These are phyloP conservation scores for Meira nashicola DNA, from an alignment of 1,284 basidiomycete species.

Conservation along the genomic window DNA sequence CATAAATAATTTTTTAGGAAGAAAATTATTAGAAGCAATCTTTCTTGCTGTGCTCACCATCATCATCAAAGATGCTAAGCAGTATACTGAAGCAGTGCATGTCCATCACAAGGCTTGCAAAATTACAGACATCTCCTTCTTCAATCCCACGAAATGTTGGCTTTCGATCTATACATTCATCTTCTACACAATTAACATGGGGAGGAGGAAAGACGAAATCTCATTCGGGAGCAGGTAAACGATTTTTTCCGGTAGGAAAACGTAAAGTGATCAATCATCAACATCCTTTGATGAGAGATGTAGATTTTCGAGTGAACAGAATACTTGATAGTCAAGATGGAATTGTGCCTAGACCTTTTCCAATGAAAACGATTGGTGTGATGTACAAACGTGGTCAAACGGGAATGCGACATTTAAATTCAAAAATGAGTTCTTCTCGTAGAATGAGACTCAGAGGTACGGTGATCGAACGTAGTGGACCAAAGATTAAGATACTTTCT, in stretches of 20 bases:
- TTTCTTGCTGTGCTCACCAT: no score
- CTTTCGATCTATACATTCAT: not conserved
- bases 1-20: no score
- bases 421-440: not conserved
- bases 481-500: not conserved
- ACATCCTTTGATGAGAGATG: not conserved
- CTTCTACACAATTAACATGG: not conserved
- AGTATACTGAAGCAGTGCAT: no score
- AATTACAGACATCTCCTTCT: no score
- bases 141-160: no score
- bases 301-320: not conserved
- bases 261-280: not conserved
- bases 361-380: conserved; percentile 8
- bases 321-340: not conserved
- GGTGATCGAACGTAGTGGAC: conserved; percentile 2
- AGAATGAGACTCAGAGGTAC: conserved; percentile 4
- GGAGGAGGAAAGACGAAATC: conserved; percentile 17
- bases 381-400: conserved; percentile 15
- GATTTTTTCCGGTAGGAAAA: conserved; percentile 15
- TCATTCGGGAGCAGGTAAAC: conserved; percentile 14
- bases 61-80: no score
- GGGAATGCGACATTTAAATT: conserved; percentile 16
- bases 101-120: no score
- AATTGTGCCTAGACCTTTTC: not conserved
- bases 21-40: no score